Conservation (phyloP, 148 eudicot species). For the Diospyros lotus region DNA sequence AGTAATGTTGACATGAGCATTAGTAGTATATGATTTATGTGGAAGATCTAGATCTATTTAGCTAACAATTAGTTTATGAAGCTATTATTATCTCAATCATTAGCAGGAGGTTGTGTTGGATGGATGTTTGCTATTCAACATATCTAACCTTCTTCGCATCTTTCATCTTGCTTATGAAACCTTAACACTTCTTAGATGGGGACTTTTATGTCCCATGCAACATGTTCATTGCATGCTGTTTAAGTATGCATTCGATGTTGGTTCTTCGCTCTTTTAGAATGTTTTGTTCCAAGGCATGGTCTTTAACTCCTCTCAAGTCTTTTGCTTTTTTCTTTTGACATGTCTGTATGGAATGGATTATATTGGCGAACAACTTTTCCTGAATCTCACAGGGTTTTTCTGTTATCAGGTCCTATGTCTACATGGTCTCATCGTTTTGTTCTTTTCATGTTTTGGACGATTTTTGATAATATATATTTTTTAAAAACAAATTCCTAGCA, state of each 20-base stretch:
- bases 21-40: neutral
- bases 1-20: constrained; percentile 2
- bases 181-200: neutral
- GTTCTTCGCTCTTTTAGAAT: neutral
- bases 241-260: neutral
- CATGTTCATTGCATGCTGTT: neutral
- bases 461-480: neutral
- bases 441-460: neutral
- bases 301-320: neutral
- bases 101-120: neutral
- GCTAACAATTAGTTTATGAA: no score
- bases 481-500: neutral
- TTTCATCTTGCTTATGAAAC: neutral
- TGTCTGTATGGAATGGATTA: neutral
- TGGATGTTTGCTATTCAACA: neutral
- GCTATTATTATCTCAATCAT: neutral
- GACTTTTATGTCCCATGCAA: neutral
- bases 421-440: neutral
- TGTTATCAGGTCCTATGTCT: no score
- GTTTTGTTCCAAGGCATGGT: neutral
- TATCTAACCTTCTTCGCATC: neutral
- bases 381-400: no score
- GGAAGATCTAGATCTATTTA: no score
- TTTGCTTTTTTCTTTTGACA: neutral
- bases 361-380: no score